Percentiles rank a stretch among this genome's conserved stretches.
These are phyloP conservation scores for Spiromastix sp. DNA, from an alignment of 2,329 filamentous ascomycete species.

Conservation along the genomic window DNA sequence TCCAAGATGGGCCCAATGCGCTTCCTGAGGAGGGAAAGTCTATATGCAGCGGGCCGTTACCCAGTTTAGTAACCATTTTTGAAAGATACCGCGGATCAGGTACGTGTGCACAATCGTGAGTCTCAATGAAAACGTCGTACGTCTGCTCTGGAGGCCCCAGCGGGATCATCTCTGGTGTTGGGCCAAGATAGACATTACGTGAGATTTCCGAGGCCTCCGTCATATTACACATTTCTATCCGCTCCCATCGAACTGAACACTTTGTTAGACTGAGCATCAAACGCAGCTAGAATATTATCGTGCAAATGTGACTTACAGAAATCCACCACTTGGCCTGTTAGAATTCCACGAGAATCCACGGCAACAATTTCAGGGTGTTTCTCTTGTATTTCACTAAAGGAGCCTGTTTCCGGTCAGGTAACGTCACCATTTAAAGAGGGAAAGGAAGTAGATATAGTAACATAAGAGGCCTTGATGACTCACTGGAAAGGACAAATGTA, in stretches of 20 bases:
- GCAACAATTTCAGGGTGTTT: slow-evolving; percentile 61
- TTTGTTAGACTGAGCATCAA: slow-evolving; percentile 8
- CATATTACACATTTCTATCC: slow-evolving; percentile 89
- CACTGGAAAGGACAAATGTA: slow-evolving; percentile 65
- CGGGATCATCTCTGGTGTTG: slow-evolving; percentile 51
- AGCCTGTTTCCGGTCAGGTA: slow-evolving; percentile 37
- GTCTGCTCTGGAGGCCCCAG: slow-evolving; percentile 35
- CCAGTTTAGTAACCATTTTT: slow-evolving; percentile 48
- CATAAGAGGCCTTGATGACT: slow-evolving; percentile 22
- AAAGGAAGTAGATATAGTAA: background rate
- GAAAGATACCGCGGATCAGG: slow-evolving; percentile 58
- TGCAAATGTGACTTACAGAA: slow-evolving; percentile 59
- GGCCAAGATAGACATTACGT: slow-evolving; percentile 81
- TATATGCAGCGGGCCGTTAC: slow-evolving; percentile 46
- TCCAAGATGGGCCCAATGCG: slow-evolving; percentile 74
- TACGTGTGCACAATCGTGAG: slow-evolving; percentile 72
- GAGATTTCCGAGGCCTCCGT: slow-evolving; percentile 81
- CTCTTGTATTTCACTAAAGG: slow-evolving; percentile 63
- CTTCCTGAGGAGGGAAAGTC: slow-evolving; percentile 95
- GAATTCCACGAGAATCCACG: slow-evolving; percentile 57
- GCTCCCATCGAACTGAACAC: slow-evolving; percentile 60
- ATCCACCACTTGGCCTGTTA: slow-evolving; percentile 72
- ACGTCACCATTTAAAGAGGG: slow-evolving; percentile 4
- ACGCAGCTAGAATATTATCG: no score
- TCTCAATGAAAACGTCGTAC: slow-evolving; percentile 80